Percentiles rank a stretch among this genome's conserved stretches.
Conservation (phyloP, 2,329 filamentous ascomycete genomes). For the Xylaria sp. region DNA sequence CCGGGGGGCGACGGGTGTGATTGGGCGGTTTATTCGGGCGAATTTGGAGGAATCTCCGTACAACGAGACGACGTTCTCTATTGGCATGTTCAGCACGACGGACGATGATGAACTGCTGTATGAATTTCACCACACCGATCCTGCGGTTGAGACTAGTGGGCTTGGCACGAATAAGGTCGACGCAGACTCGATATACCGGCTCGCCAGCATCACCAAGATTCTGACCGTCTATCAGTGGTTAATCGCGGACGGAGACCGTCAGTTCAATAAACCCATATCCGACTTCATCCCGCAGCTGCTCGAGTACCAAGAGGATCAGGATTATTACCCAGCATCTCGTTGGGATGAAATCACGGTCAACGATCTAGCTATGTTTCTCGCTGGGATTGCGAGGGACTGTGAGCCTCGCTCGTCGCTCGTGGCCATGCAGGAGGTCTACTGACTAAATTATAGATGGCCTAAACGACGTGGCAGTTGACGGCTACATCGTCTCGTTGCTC, state of each 20-base stretch:
- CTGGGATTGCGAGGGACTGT: conserved; percentile 17
- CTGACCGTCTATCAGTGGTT: conserved; percentile 19
- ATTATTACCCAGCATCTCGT: conserved; percentile 9
- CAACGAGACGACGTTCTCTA: conserved; percentile 19
- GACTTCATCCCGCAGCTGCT: conserved; percentile 16
- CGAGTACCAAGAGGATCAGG: neutral
- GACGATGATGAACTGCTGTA: conserved; percentile 14
- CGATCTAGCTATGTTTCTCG: conserved; percentile 19
- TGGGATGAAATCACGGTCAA: conserved; percentile 22
- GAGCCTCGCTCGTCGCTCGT: neutral
- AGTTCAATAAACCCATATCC: conserved; percentile 17
- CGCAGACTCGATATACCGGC: conserved; percentile 19
- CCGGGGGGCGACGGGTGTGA: conserved; percentile 1
- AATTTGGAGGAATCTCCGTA: conserved; percentile 7
- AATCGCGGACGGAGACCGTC: conserved; percentile 15
- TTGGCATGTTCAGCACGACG: conserved; percentile 18
- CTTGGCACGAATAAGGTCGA: conserved; percentile 15
- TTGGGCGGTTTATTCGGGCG: conserved; percentile 4
- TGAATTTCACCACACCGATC: conserved; percentile 20
- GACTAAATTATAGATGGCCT: conserved; percentile 7
- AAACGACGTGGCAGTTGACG: conserved; percentile 14
- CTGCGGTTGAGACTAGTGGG: conserved; percentile 12
- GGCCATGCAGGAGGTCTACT: neutral
- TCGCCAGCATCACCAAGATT: conserved; percentile 19
- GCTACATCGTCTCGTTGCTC: conserved; percentile 6